Base-by-base conservation (phyloP, 306 rosid species). In the Carpinus viminea region DNA sequence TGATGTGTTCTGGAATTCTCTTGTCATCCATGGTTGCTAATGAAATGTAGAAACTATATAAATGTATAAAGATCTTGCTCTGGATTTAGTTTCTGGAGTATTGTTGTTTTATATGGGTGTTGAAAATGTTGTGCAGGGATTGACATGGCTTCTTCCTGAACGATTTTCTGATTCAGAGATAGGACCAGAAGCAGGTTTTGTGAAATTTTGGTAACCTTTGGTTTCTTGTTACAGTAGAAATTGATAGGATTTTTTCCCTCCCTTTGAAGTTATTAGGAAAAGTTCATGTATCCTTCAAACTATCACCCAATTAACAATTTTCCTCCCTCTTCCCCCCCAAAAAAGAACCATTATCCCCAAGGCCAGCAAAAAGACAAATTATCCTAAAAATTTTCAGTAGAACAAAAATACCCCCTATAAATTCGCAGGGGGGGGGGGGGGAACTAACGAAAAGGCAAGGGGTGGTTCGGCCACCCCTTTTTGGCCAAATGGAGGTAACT, bases 101-200 rank as follows among this genome's bases (percentile, higher is more conserved):
- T 75, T 78, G 61, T 74, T 56, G 75, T 76, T 85, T 87, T 78
- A 83, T 69, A 26, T 77, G n/a, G 56, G 57, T 74, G 68, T 83
- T 78, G 75, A 83, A 51, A 82, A 72, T 83, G 66, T 18, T 83
- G 56, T 77, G 57, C 97, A 93, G 99, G 98, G 99, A 70, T 69
- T 93, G 87, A 93, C 99, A 18, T 95, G 98, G 98, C 91, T 95
- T 91, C 91, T 95, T 81, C 98, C 98, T 0, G 99, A 95, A 82
- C 88, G 98, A 24, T 95, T 95, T 84, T 95, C 99, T 24, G 89
- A 88, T 60, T 93, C 99, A 80, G 99, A 95, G 84, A 95, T 95
- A 83, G 99, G 91, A 79, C 99, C 99, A 82, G 99, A 95, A 95
- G 98, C 99, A 95, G 98, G 99, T 95, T 87, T 95, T 87, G 92